A percentile compares a stretch with the other conserved stretches of the same genome.
Evolutionary conservation across 306 rosid species (phyloP).

Genomic region (Malus sylvestris): DNA sequence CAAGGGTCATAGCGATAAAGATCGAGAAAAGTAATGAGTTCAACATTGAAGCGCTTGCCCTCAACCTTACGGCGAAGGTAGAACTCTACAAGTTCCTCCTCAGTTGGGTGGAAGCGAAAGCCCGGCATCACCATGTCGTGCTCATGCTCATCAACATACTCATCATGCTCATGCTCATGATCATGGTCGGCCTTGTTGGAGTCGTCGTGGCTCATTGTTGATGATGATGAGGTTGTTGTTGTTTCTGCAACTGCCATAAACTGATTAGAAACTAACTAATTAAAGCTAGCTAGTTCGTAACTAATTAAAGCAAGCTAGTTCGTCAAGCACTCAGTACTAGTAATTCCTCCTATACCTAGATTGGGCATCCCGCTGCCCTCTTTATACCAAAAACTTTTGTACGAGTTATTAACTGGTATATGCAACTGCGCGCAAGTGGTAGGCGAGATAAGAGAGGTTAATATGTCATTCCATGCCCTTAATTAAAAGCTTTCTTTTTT

Average conservation of each 20-base stretch:
- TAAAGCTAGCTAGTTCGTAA: not conserved
- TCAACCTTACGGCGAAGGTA: conserved; percentile 99
- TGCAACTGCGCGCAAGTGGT: conserved; percentile 15
- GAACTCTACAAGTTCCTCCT: conserved; percentile 94
- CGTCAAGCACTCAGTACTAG: not conserved
- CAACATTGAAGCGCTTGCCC: conserved; percentile 99
- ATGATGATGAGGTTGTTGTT: conserved; percentile 16
- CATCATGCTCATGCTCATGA: not conserved
- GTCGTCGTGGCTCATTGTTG: conserved; percentile 40
- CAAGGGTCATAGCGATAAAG: conserved; percentile 99
- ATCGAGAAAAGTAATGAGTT: conserved; percentile 96
- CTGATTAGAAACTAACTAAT: not conserved
- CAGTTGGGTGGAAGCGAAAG: conserved; percentile 94
- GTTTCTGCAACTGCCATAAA: conserved; percentile 69
- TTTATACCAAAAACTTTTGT: conserved; percentile 14
- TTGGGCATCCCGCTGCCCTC: not conserved
- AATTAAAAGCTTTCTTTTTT: not conserved
- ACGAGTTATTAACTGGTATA: not conserved
- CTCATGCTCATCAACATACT: conserved; percentile 51
- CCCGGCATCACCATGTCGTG: conserved; percentile 98
- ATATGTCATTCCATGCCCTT: not conserved
- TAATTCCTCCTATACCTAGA: not conserved
- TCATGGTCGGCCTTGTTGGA: conserved; percentile 2
- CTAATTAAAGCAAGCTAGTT: not conserved
- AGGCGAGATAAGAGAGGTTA: conserved; percentile 29